phyloP scores from a whole-genome alignment of 805 yeast species.

The Kluyveromyces wickerhamii region DNA sequence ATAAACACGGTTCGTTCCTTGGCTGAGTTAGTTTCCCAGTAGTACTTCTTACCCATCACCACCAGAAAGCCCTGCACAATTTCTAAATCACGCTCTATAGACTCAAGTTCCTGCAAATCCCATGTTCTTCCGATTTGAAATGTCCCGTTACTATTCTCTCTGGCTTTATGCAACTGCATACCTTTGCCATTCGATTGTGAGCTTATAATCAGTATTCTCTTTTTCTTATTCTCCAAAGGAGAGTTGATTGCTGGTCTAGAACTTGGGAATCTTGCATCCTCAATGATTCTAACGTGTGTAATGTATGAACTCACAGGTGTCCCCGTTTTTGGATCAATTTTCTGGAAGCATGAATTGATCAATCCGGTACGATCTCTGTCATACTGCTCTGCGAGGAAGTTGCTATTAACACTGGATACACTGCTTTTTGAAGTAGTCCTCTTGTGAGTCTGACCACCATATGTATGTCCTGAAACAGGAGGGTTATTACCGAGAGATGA shows the following conservation, averaged over 20 bases:
- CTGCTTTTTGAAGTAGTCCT: conserved; percentile 30
- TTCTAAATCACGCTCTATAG: conserved; percentile 45
- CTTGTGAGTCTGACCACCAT: conserved; percentile 19
- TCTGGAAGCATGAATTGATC: conserved; percentile 42
- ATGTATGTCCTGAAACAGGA: conserved; percentile 20
- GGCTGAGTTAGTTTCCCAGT: conserved; percentile 64
- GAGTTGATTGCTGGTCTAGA: conserved; percentile 57
- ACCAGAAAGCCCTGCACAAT: conserved; percentile 51
- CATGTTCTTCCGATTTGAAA: conserved; percentile 91
- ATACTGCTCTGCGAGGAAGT: conserved; percentile 46
- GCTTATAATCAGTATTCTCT: conserved; percentile 43
- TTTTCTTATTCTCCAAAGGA: conserved; percentile 43
- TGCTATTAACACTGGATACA: conserved; percentile 24
- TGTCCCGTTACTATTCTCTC: conserved; percentile 63
- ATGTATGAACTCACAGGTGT: conserved; percentile 50
- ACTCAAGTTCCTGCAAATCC: conserved; percentile 65
- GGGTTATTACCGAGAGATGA: conserved; percentile 17
- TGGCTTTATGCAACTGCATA: conserved; percentile 74
- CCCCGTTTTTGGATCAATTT: conserved; percentile 34
- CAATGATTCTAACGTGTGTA: conserved; percentile 69
- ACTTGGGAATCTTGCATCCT: conserved; percentile 64
- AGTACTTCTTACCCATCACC: conserved; percentile 67
- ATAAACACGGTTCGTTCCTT: conserved; percentile 54
- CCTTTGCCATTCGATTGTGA: conserved; percentile 56
- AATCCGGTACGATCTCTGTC: conserved; percentile 46